phyloP scores from a whole-genome alignment of 2,329 filamentous ascomycete species.

The Xylaria sp. region DNA sequence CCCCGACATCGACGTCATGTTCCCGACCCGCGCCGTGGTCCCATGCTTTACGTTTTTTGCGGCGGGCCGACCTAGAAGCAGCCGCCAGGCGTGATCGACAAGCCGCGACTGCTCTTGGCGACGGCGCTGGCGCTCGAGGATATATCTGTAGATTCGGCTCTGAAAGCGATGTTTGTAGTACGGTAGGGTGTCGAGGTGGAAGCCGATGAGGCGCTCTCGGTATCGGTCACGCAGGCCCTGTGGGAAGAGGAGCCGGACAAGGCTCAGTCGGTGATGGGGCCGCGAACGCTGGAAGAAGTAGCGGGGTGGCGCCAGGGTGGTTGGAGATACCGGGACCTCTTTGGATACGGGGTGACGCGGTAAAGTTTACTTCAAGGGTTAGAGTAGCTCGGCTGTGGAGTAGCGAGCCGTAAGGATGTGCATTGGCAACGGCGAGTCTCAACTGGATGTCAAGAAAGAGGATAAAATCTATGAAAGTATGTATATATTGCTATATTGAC shows the following conservation, averaged over 20 bases:
- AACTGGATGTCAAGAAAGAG: neutral
- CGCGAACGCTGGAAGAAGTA: conserved; percentile 53
- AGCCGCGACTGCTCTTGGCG: conserved; percentile 61
- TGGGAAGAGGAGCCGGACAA: conserved; percentile 77
- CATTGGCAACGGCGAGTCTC: neutral
- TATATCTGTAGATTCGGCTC: conserved; percentile 78
- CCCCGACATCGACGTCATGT: conserved; percentile 51
- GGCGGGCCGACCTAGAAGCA: conserved; percentile 56
- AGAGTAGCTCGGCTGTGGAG: neutral
- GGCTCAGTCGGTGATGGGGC: conserved; percentile 58
- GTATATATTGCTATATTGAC: neutral
- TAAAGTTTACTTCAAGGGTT: neutral
- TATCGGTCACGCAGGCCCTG: conserved; percentile 69
- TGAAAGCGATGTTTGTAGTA: conserved; percentile 76
- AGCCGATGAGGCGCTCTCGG: conserved; percentile 72
- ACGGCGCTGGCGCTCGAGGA: conserved; percentile 72
- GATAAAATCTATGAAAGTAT: neutral
- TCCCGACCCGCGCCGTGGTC: conserved; percentile 41
- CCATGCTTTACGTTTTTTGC: conserved; percentile 51
- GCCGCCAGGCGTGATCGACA: conserved; percentile 59
- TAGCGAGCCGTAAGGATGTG: neutral
- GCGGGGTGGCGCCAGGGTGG: conserved; percentile 59
- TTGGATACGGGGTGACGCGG: neutral
- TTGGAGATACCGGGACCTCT: neutral
- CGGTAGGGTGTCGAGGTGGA: conserved; percentile 81